Evolutionary conservation across 371 early-diverging fungal species (phyloP).

Genomic region (Sporodiniella umbellata): DNA sequence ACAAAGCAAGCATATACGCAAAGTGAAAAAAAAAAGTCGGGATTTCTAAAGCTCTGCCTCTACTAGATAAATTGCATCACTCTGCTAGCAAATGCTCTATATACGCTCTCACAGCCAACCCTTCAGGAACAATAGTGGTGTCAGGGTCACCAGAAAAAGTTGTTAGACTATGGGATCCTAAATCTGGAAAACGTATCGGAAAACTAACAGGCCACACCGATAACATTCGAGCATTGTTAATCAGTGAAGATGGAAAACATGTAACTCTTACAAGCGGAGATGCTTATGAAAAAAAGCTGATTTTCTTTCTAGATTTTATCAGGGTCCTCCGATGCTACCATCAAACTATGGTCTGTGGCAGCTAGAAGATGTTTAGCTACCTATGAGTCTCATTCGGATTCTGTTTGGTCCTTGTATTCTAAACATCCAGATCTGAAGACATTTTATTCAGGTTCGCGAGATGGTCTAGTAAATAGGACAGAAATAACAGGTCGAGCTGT

Average conservation of each 20-base stretch:
- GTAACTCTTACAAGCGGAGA: constrained; percentile 35
- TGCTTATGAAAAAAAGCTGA: not conserved
- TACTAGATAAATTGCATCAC: constrained; percentile 33
- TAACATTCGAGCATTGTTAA: constrained; percentile 82
- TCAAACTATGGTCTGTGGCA: constrained; percentile 91
- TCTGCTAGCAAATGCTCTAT: constrained; percentile 65
- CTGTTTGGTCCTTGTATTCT: constrained; percentile 89
- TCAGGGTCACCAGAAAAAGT: constrained; percentile 91
- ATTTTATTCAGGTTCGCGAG: constrained; percentile 90
- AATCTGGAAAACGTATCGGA: constrained; percentile 66
- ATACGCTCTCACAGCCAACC: constrained; percentile 74
- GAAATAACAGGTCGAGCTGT: constrained; percentile 37
- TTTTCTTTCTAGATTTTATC: constrained; percentile 66
- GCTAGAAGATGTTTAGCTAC: constrained; percentile 86
- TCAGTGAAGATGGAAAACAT: constrained; percentile 85
- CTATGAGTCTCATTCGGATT: constrained; percentile 79
- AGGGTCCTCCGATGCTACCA: constrained; percentile 86
- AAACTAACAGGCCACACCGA: constrained; percentile 92
- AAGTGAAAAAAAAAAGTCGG: not conserved
- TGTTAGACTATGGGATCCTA: constrained; percentile 89
- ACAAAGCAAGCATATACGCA: not conserved
- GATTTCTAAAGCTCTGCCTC: not conserved
- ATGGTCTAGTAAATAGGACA: constrained; percentile 87
- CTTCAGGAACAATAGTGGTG: constrained; percentile 65
- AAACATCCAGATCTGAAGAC: constrained; percentile 78